phyloP scores from a whole-genome alignment of 129 eudicot species.

The Chrysanthemum makinoi region DNA sequence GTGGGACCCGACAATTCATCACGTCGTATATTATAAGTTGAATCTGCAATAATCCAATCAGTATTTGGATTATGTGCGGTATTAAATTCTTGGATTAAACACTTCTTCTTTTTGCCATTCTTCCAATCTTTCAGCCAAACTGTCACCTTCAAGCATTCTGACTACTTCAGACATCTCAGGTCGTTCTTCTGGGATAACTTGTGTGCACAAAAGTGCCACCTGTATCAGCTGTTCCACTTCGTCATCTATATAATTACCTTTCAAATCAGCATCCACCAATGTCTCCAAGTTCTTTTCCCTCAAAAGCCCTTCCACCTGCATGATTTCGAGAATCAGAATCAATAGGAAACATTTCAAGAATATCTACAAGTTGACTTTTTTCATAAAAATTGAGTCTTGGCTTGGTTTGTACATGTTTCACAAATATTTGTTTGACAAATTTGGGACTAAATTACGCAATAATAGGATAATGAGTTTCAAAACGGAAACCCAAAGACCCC shows the following conservation, averaged over 20 bases:
- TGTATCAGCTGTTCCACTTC: constrained; percentile 65
- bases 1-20: not conserved
- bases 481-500: no score
- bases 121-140: constrained; percentile 75
- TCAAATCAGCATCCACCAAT: constrained; percentile 57
- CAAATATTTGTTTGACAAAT: no score
- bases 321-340: no score
- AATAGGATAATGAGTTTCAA: no score
- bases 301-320: constrained; percentile 38
- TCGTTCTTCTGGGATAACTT: constrained; percentile 49
- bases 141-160: constrained; percentile 79
- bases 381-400: no score
- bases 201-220: constrained; percentile 73
- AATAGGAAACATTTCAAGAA: no score
- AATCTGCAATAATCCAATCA: constrained; percentile 1
- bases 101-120: constrained; percentile 67
- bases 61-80: not conserved
- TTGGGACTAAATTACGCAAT: no score
- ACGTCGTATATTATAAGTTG: not conserved
- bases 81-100: not conserved
- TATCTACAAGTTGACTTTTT: not conserved
- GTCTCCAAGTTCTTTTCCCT: constrained; percentile 63
- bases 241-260: constrained; percentile 43
- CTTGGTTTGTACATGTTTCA: no score
- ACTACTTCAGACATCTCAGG: constrained; percentile 87